Base-by-base conservation (phyloP, 768 basidiomycete genomes). In the Pulveroboletus frians region DNA sequence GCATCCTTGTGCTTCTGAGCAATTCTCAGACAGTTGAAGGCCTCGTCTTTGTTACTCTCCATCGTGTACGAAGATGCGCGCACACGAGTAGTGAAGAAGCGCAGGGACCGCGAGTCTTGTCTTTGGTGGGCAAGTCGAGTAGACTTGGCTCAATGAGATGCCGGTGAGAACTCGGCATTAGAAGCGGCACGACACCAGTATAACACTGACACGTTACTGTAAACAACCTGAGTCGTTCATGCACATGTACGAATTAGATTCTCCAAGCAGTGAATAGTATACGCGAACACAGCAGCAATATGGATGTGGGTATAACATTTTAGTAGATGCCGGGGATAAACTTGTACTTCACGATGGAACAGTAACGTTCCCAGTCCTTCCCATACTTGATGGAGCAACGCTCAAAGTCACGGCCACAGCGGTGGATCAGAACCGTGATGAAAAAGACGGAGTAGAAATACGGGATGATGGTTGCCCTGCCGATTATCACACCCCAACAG, bases 381-480 rank as follows among this genome's bases (percentile, higher is more conserved):
- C 91, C 92, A 61, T 96, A 97, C 72, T 97, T 97, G 57, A 79
- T 67, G 3, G 84, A 83, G 69, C 93, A 92, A 76, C 94, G 78
- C 68, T 94, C 95, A 68, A 98, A 96, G 76, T 99, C 96, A 46
- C 96, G 84, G 0, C 85, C 80, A 59, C 86, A 89, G 31, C 96
- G 83, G 63, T 98, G 96, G 35, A 92, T 76, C 47, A 99, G 81
- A 18, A 98, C 94, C 39, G 79, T 79, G 62, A 95, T 84, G 76
- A 98, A 98, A 79, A 98, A 99, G 43, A 92, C 76, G 11, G 92
- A 92, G 71, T 98, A 98, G 72, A 91, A 99, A 73, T 94, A 94
- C 1, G 93, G 93, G 63, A 98, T 95, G 42, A 85, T 78, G 27
- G 84, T 84, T 14, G 83, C 77, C 4, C 78, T 71, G 21, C 90